Conservation (phyloP, 2,329 filamentous ascomycete species). For the Ambrosiella xylebori region DNA sequence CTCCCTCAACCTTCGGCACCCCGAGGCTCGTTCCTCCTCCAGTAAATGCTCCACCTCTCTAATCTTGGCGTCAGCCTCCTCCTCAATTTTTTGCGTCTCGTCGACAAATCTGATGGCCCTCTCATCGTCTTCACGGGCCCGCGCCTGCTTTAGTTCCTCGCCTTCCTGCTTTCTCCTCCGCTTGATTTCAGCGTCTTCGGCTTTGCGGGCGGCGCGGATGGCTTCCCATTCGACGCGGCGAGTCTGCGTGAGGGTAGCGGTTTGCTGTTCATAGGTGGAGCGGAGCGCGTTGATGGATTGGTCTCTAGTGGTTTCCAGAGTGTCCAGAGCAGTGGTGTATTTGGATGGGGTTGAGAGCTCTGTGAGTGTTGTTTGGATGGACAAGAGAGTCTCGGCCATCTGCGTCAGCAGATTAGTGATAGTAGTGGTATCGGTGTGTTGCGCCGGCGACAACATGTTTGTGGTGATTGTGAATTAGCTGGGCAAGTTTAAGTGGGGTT, state of each 20-base stretch:
- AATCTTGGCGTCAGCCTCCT: not conserved
- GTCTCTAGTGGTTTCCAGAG: not conserved
- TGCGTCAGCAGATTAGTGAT: conserved; percentile 24
- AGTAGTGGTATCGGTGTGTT: conserved; percentile 16
- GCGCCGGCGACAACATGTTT: not conserved
- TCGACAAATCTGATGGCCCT: conserved; percentile 20
- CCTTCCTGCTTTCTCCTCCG: conserved; percentile 14
- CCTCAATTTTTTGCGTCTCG: conserved; percentile 19
- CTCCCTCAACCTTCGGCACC: not conserved
- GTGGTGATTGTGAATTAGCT: not conserved
- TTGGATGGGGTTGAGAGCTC: conserved; percentile 21
- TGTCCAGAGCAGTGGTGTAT: conserved; percentile 4
- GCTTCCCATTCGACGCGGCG: not conserved
- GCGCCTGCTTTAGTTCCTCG: conserved; percentile 19
- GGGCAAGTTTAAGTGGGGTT: not conserved
- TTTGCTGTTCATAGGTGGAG: not conserved
- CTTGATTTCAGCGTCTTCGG: not conserved
- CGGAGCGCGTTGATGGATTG: conserved; percentile 12
- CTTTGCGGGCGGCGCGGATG: not conserved
- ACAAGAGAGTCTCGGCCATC: conserved; percentile 26
- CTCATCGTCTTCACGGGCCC: conserved; percentile 17
- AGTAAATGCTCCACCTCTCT: not conserved
- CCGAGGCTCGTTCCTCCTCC: not conserved
- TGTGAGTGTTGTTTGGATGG: conserved; percentile 22
- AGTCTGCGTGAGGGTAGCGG: not conserved